Percentiles rank a stretch among this genome's conserved stretches.
phyloP scores from a whole-genome alignment of 805 yeast species.

The Wickerhamomyces strasburgensis region DNA sequence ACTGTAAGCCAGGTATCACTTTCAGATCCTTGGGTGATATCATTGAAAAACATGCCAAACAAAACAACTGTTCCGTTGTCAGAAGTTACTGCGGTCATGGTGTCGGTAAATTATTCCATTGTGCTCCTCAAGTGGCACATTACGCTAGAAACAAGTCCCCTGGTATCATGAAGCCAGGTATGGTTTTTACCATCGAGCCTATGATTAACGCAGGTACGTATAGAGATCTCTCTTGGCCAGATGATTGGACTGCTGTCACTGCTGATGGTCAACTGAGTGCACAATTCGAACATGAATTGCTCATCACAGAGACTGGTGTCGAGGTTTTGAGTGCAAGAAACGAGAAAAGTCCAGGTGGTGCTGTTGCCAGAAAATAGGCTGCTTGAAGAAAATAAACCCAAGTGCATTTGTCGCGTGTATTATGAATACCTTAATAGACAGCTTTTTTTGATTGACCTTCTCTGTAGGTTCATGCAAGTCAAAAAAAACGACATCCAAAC shows the following conservation, averaged over 20 bases:
- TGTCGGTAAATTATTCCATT: constrained; percentile 78
- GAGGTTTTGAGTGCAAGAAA: constrained; percentile 85
- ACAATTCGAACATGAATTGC: constrained; percentile 89
- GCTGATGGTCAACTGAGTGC: constrained; percentile 88
- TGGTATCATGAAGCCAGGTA: constrained; percentile 93
- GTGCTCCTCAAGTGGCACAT: constrained; percentile 90
- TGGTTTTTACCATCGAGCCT: constrained; percentile 96
- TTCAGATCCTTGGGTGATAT: constrained; percentile 82
- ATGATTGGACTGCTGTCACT: constrained; percentile 93
- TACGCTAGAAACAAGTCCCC: constrained; percentile 90
- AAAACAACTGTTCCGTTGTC: constrained; percentile 79
- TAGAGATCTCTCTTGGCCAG: constrained; percentile 90
- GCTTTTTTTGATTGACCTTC: no score
- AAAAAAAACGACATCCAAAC: constrained; percentile 3
- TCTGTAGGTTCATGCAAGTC: no score
- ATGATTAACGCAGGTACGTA: constrained; percentile 86
- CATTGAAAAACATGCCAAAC: constrained; percentile 81
- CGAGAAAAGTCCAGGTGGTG: constrained; percentile 85
- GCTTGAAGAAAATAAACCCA: constrained; percentile 6
- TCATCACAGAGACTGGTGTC: constrained; percentile 90
- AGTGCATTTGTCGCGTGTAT: no score
- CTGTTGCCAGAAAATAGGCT: constrained; percentile 47
- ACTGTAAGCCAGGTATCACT: constrained; percentile 87
- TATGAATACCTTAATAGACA: no score
- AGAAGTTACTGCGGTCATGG: constrained; percentile 95